Evolutionary conservation across 2,329 filamentous ascomycete species (phyloP).

Genomic region (Tolypocladium cylindrosporum): DNA sequence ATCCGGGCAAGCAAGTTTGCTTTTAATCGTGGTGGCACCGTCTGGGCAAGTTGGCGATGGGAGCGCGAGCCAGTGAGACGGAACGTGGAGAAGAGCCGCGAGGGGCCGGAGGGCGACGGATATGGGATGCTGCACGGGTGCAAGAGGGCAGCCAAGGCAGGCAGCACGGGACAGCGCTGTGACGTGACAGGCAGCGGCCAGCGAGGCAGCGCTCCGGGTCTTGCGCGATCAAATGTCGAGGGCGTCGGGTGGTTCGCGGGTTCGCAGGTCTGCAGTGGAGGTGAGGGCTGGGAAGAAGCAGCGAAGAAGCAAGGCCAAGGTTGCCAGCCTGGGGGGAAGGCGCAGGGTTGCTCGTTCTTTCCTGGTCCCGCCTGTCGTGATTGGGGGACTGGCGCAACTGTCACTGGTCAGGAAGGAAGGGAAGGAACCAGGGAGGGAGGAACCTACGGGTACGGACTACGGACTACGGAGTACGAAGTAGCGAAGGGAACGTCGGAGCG

Average conservation of each 20-base stretch:
- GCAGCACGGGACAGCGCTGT: not conserved
- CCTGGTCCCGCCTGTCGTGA: not conserved
- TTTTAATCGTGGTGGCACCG: not conserved
- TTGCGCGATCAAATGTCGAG: not conserved
- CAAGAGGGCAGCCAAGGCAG: not conserved
- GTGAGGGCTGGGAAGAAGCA: not conserved
- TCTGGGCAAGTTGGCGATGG: not conserved
- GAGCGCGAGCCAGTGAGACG: not conserved
- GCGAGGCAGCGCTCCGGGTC: not conserved
- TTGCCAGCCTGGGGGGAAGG: not conserved
- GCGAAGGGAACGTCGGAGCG: not conserved
- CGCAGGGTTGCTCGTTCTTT: not conserved
- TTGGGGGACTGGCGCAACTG: not conserved
- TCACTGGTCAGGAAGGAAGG: not conserved
- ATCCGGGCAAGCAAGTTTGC: constrained; percentile 3
- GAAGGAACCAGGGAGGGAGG: not conserved
- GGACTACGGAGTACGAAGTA: not conserved
- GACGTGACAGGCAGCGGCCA: not conserved
- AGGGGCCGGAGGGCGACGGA: not conserved
- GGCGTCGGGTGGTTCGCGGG: not conserved
- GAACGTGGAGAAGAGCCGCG: not conserved
- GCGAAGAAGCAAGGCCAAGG: not conserved
- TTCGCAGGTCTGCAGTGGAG: not conserved
- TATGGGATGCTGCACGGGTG: not conserved
- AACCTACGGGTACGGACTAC: not conserved